Evolutionary conservation across 129 eudicot species (phyloP), one percentile per base, ranked within the genome.

Genomic region (Flaveria trinervia): DNA sequence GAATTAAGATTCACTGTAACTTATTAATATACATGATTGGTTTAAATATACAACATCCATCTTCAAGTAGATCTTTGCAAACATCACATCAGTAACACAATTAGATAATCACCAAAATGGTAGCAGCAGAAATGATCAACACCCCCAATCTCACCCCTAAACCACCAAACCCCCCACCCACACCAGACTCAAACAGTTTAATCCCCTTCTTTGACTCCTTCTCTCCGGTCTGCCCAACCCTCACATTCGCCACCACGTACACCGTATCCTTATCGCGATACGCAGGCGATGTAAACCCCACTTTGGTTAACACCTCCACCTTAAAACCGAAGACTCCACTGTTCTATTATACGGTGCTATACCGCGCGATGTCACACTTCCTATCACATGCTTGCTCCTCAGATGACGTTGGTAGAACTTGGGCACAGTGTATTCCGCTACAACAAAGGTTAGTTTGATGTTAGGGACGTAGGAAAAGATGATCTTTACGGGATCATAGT

Each of bases 391-490:
- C 39, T 61, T 79, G 78, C 83, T 79, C 50, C 8, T 71, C 33
- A 5, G 72, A 20, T 51, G 50, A 71, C 43, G 57, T 48, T 79
- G 83, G 56, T 62, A 71, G 51, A 79, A 79, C 57, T 79, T 71
- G 7, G 83, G 78, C 28, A 79, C 45, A 0, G 73, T 79, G 83
- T 28, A 79, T 71, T 79, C 73, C 0, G 73, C 83, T 5, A 79
- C 83, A 10, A 39, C 73, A 39, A 79, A 71, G 23, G 83, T 79
- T 48, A 79, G 62, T 66, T 71, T 71, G 67, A 71, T 71, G 11
- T 79, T 79, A 62, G 83, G 83, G 78, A 79, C 25, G 83, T 79
- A 79, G 18, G 72, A 72, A 71, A 79, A 79, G 2, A 64, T 79
- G 22, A 79, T 64, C 45, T 41, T 26, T 50, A 79, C 78, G 0